Base-by-base conservation (phyloP, 2,329 filamentous ascomycete species). In the Sclerotinia trifoliorum region DNA sequence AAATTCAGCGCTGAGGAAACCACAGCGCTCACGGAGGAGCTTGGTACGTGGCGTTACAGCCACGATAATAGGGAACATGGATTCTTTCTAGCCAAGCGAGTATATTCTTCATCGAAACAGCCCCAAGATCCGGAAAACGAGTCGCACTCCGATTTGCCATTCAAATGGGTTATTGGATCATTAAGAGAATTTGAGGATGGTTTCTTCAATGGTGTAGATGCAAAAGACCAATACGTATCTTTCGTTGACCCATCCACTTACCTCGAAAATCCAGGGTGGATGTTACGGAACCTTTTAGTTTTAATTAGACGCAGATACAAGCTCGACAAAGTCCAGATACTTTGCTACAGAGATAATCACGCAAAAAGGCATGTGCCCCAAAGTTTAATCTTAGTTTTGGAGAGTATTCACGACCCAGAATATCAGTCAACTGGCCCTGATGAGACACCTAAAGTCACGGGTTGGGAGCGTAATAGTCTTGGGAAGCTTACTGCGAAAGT, bases 191-290 rank as follows among this genome's bases (percentile, higher is more conserved):
- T 91, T 74, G 95, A 99, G 77, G 86, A 84, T 32, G 93, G 92
- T 1, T 99, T 99, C 80, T 99, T 99, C 78, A 84, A 90, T 57
- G 84, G 85, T 26, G 83, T 90, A 8, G 81, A 86, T 3, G 83
- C 87, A n/a, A 84, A 90, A 73, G 92, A 98, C 78, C 86, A 86
- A 70, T 97, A 90, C 76, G 85, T 98, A 26, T 89, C 90, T 63
- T 98, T 99, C 77, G 91, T 91, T 26, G 95, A 99, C 77, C 92
- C 95, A 0, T 98, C 95, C 0, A 97, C 93, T 26, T 98, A 97
- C 77, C 82, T 89, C 0, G 86, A 91, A 69, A 91, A 93, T 61
- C 94, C 95, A 1, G 93, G 93, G 0, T 99, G 95, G 95, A 93
- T 94, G 78, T 80, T 99, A 61, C 86, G 95, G 65, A 99, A 99